phyloP scores from a whole-genome alignment of 768 basidiomycete species.

The Leccinum broughii region DNA sequence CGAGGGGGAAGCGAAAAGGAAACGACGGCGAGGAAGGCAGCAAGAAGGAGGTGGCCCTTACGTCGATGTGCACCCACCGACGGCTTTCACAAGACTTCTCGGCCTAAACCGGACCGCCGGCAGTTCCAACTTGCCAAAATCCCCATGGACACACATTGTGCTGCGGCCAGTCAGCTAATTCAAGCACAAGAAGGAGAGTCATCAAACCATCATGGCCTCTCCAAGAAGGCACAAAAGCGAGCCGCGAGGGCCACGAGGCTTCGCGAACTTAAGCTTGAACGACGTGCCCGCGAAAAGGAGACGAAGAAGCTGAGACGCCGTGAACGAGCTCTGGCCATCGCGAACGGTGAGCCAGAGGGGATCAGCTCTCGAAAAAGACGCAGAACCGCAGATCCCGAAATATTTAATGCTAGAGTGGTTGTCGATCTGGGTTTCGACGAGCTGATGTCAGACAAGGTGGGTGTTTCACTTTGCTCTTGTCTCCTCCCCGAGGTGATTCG shows the following conservation, averaged over 20 bases:
- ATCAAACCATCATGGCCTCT: constrained; percentile 42
- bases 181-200: constrained; percentile 15
- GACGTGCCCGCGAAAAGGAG: constrained; percentile 76
- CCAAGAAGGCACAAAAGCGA: constrained; percentile 80
- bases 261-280: constrained; percentile 67
- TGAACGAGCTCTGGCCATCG: constrained; percentile 50
- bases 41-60: constrained; percentile 6
- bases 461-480: constrained; percentile 30
- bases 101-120: constrained; percentile 26
- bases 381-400: constrained; percentile 37
- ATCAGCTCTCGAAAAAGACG: constrained; percentile 16
- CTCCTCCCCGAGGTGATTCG: constrained; percentile 13
- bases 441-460: constrained; percentile 89
- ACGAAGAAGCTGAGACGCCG: constrained; percentile 74
- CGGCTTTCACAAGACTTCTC: constrained; percentile 9
- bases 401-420: constrained; percentile 66
- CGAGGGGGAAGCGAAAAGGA: neutral
- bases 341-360: constrained; percentile 47
- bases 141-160: constrained; percentile 21
- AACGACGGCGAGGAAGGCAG: constrained; percentile 1
- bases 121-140: constrained; percentile 6
- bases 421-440: constrained; percentile 93
- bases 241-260: constrained; percentile 68
- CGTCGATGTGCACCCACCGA: neutral
- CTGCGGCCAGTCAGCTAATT: constrained; percentile 10